phyloP scores from a whole-genome alignment of 192 early-diverging fungal species.

The Martensiomyces pterosporus region DNA sequence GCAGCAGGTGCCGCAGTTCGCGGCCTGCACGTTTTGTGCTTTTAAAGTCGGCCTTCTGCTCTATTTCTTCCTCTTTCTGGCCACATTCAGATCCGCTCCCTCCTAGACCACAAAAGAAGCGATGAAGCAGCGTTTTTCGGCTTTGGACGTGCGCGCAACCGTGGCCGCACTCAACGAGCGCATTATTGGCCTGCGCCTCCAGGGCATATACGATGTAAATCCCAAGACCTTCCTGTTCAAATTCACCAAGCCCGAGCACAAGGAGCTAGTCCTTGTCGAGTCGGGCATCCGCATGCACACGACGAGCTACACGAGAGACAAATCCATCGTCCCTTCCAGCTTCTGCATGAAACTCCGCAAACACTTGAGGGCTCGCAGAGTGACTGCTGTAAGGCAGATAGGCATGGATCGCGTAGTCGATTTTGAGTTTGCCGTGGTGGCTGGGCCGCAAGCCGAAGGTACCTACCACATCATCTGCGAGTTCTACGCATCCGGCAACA shows the following conservation, averaged over 20 bases:
- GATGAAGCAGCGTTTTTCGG: slow-evolving; percentile 91
- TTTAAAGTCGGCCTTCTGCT: too few species aligned
- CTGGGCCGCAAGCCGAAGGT: slow-evolving; percentile 33
- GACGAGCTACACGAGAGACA: slow-evolving; percentile 85
- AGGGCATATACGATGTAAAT: slow-evolving; percentile 96
- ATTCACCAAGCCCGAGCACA: slow-evolving; percentile 85
- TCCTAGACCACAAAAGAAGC: too few species aligned
- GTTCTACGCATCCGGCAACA: slow-evolving; percentile 86
- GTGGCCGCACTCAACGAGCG: slow-evolving; percentile 64
- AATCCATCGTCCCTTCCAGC: slow-evolving; percentile 73
- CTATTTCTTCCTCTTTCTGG: background rate
- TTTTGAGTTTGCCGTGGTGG: slow-evolving; percentile 76
- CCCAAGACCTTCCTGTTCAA: slow-evolving; percentile 86
- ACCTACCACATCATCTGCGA: slow-evolving; percentile 74
- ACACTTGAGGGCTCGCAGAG: slow-evolving; percentile 75
- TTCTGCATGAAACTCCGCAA: slow-evolving; percentile 95
- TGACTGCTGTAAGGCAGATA: slow-evolving; percentile 76
- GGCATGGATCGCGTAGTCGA: slow-evolving; percentile 91
- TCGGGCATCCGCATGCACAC: slow-evolving; percentile 92
- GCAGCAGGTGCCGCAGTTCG: too few species aligned
- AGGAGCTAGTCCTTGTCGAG: slow-evolving; percentile 87
- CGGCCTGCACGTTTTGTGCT: too few species aligned
- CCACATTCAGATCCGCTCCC: background rate
- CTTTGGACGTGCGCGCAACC: slow-evolving; percentile 81
- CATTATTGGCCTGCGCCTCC: slow-evolving; percentile 80